phyloP scores from a whole-genome alignment of 495 filamentous ascomycete species.

The Penicillium silybi region DNA sequence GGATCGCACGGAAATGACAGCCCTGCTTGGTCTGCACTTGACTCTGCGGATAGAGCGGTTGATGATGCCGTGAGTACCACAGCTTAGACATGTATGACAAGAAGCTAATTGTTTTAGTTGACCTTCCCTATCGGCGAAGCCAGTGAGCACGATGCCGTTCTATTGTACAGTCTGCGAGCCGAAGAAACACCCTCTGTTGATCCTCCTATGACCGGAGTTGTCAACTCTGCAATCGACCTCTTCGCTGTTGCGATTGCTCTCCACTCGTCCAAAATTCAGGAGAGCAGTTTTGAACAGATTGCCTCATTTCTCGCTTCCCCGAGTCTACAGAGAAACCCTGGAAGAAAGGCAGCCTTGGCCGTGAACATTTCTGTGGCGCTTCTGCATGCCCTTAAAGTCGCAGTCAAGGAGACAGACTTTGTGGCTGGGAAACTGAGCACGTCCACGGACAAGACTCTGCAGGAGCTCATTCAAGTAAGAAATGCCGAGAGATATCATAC shows the following conservation, averaged over 20 bases:
- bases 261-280: conserved; percentile 85
- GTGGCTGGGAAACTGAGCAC: conserved; percentile 68
- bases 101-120: conserved; percentile 29
- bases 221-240: conserved; percentile 86
- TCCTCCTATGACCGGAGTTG: conserved; percentile 86
- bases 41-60: conserved; percentile 64
- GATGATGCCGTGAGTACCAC: conserved; percentile 55
- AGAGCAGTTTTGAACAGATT: conserved; percentile 91
- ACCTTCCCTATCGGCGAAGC: conserved; percentile 76
- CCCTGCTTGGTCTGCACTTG: conserved; percentile 57
- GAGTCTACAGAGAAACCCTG: conserved; percentile 77
- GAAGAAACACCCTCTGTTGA: conserved; percentile 57
- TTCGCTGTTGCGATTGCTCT: conserved; percentile 89
- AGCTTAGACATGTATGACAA: neutral
- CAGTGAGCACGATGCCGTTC: conserved; percentile 83
- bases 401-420: conserved; percentile 71
- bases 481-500: neutral
- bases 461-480: conserved; percentile 70
- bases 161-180: conserved; percentile 60
- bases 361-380: conserved; percentile 87
- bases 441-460: conserved; percentile 80
- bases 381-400: conserved; percentile 74
- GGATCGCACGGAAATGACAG: conserved; percentile 62
- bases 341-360: conserved; percentile 81
- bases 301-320: conserved; percentile 77